These are phyloP conservation scores for Monascus purpureus DNA, from an alignment of 495 filamentous ascomycete species.

Conservation along the genomic window DNA sequence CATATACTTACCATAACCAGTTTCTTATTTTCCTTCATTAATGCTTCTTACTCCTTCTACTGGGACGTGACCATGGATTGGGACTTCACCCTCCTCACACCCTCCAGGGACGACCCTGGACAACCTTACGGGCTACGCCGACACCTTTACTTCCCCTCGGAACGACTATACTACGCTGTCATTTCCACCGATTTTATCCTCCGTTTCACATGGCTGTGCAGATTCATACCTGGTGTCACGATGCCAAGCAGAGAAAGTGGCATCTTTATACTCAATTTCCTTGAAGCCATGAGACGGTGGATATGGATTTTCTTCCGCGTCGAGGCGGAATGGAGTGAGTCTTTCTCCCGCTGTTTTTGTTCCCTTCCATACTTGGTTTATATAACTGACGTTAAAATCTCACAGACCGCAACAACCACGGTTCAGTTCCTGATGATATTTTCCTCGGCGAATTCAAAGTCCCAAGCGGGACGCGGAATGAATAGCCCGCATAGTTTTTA, in stretches of 20 bases:
- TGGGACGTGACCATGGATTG: constrained; percentile 97
- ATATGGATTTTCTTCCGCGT: constrained; percentile 94
- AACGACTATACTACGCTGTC: constrained; percentile 66
- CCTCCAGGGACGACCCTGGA: constrained; percentile 34
- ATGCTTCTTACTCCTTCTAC: constrained; percentile 88
- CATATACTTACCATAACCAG: constrained; percentile 14
- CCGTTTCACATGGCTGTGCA: constrained; percentile 80
- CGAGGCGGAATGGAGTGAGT: constrained; percentile 78
- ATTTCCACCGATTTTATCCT: constrained; percentile 67
- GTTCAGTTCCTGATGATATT: constrained; percentile 39
- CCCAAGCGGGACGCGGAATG: constrained; percentile 39
- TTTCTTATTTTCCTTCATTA: constrained; percentile 52
- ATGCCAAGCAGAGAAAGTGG: constrained; percentile 69
- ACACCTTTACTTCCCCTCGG: constrained; percentile 52
- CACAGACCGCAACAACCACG: constrained; percentile 40
- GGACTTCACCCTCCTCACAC: constrained; percentile 75
- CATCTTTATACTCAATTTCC: constrained; percentile 73
- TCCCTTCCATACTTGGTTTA: constrained; percentile 1
- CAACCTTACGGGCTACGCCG: constrained; percentile 68
- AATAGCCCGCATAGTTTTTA: no score
- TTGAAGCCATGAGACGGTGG: constrained; percentile 82
- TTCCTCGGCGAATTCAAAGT: constrained; percentile 35
- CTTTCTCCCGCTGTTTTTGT: constrained; percentile 1
- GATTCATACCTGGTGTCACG: constrained; percentile 65
- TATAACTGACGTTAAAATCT: constrained; percentile 9